Evolutionary conservation across 306 rosid genomes (phyloP), one percentile per base, ranked within the genome.

Genomic region (Crotalaria pallida): DNA sequence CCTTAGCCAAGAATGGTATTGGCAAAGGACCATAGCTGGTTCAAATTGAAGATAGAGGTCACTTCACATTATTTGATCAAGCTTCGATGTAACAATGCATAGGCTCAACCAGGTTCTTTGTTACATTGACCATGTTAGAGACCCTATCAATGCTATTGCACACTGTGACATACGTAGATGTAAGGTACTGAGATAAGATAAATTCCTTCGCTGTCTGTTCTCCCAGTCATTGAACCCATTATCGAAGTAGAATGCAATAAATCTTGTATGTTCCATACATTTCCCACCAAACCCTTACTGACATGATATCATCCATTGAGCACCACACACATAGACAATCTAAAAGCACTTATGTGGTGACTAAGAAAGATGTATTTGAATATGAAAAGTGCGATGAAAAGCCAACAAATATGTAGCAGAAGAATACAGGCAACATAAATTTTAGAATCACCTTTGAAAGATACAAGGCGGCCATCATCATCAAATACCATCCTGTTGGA

Each of bases 401-500:
- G 49, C 19, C 41, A 67, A 60, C 40, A 41, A 73, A 22, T 61
- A 53, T 1, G 12, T 22, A 65, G 51, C 19, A 18, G 41, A 49
- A 56, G 41, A 58, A 58, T 34, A 52, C 58, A 23, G 29, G 59
- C 18, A 58, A 45, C 22, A 44, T 63, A 72, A 40, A 69, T 18
- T 16, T 24, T 67, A 72, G 41, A 40, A 69, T 61, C 80, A 93
- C 98, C 98, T 91, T 87, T 87, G 69, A 93, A 90, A 29, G 96
- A 80, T 72, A 85, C 75, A 55, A 90, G 96, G 72, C 8, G 38
- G 21, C 96, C 92, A 10, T 72, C 65, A 29, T 85, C 85, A 53
- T 88, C 74, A 64, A 93, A 93, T 44, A 84, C 85, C 98, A 90
- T 93, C 79, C 87, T 82, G 82, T 93, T 93, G 33, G 97, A 90